Conservation (phyloP, 2,329 filamentous ascomycete genomes). For the Calonectria fujianensis region DNA sequence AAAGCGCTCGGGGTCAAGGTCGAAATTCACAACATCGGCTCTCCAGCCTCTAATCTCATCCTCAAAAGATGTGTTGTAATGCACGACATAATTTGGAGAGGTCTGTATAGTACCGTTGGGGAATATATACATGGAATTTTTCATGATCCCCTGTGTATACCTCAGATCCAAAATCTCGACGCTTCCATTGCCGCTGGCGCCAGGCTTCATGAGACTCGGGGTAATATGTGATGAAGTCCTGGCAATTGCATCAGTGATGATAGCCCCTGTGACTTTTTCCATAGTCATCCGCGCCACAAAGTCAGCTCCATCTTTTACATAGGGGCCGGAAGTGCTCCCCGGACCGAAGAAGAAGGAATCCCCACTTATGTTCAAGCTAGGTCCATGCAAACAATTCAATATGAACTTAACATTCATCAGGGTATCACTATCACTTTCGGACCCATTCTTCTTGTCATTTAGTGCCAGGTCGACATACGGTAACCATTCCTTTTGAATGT, state of each 20-base stretch:
- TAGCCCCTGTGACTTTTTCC: conserved; percentile 23
- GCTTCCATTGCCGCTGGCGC: background rate
- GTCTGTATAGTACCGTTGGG: background rate
- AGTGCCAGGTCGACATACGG: conserved; percentile 5
- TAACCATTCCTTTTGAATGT: conserved; percentile 4
- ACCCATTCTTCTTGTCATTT: background rate
- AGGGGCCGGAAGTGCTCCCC: background rate
- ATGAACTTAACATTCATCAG: background rate
- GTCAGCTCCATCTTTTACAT: background rate
- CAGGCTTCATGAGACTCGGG: background rate
- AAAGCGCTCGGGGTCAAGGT: conserved; percentile 22
- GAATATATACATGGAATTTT: background rate
- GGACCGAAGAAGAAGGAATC: conserved; percentile 8
- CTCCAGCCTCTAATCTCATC: too few relatives aligned
- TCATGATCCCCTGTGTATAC: background rate
- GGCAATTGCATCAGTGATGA: conserved; percentile 30
- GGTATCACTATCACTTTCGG: background rate
- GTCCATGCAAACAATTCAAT: background rate
- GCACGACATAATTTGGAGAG: too few relatives aligned
- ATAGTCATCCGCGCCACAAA: conserved; percentile 1
- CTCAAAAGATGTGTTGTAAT: too few relatives aligned
- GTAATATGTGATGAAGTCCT: background rate
- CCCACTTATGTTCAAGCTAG: background rate
- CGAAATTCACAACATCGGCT: background rate
- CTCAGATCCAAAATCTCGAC: background rate